phyloP scores from a whole-genome alignment of 2,329 filamentous ascomycete genomes.

The Fusarium piperis region DNA sequence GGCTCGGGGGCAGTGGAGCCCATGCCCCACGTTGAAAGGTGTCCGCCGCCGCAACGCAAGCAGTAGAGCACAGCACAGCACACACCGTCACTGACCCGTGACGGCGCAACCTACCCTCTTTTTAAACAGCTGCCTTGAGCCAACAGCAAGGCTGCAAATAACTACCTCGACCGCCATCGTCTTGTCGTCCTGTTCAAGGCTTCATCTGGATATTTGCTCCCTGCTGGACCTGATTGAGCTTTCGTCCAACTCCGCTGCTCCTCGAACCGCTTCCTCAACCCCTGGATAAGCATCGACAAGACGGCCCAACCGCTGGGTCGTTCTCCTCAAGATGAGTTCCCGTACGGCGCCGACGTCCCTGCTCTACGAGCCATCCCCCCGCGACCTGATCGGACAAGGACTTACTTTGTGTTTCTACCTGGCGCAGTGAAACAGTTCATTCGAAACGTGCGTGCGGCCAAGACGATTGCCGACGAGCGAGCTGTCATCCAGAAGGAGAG shows the following conservation, averaged over 20 bases:
- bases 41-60: slow-evolving; percentile 37
- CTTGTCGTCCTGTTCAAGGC: background rate
- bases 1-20: slow-evolving; percentile 18
- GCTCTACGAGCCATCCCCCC: background rate
- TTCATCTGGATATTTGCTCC: slow-evolving; percentile 18
- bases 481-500: slow-evolving; percentile 99
- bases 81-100: slow-evolving; percentile 39
- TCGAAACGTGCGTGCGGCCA: slow-evolving; percentile 96
- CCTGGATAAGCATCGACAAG: slow-evolving; percentile 43
- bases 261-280: slow-evolving; percentile 22
- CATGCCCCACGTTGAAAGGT: slow-evolving; percentile 45
- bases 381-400: slow-evolving; percentile 7
- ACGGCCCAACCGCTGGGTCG: slow-evolving; percentile 46
- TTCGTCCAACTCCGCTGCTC: slow-evolving; percentile 9
- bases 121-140: slow-evolving; percentile 41
- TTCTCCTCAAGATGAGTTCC: slow-evolving; percentile 53
- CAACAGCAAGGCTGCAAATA: slow-evolving; percentile 15
- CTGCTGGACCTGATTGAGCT: slow-evolving; percentile 37
- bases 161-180: slow-evolving; percentile 9
- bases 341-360: slow-evolving; percentile 42
- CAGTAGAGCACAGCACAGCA: slow-evolving; percentile 32
- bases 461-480: slow-evolving; percentile 98
- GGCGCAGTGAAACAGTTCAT: slow-evolving; percentile 97
- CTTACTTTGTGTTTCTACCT: slow-evolving; percentile 20
- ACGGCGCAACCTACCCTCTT: slow-evolving; percentile 37